Base-by-base conservation (phyloP, 2,329 filamentous ascomycete genomes). In the Leptodontidium sp. region DNA sequence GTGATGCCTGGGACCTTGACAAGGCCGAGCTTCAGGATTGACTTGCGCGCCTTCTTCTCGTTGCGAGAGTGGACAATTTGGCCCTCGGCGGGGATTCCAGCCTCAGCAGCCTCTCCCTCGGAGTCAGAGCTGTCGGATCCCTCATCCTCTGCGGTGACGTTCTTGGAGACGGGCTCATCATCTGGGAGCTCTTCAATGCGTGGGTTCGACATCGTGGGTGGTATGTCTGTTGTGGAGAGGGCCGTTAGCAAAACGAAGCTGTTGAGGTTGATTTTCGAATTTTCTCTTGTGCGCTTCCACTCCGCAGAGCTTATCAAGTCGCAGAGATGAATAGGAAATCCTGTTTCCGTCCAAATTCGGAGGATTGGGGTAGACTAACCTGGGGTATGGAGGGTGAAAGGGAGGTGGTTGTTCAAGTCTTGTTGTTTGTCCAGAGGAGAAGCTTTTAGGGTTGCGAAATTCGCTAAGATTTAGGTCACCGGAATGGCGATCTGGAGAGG, bases 21-120 rank as follows among this genome's bases (percentile, higher is more conserved):
- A 81, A 99, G 87, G 82, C 97, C 94, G 81, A 98, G 90, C 91
- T 99, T 99, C 84, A 94, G 93, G 82, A 99, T 97, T 80, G 94
- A 94, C 90, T 99, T 99, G 86, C 96, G 92, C 79, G 96, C 97
- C 91, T 99, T 99, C 93, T 99, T 99, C 92, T 99, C 96, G 87
- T 98, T 98, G 84, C 96, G 94, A 81, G 93, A 97, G 89, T 98
- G 95, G 80, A 99, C 91, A 78, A 96, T 90, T 80, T 95, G 92
- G 74, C 91, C 90, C 80, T 95, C 96, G 76, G 92, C 91, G 81
- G 95, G 93, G 75, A 88, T 81, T 76, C 81, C 82, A 73, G 82
- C 80, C 71, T 88, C 88, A 76, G 86, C 89, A 72, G 88, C 90
- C 82, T 96, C 94, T 78, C 88, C 90, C 78, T 92, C 92, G 78